A percentile compares a stretch with the other conserved stretches of the same genome.
These are phyloP conservation scores for Saksenaea vasiformis DNA, from an alignment of 371 early-diverging fungal species.

Conservation along the genomic window DNA sequence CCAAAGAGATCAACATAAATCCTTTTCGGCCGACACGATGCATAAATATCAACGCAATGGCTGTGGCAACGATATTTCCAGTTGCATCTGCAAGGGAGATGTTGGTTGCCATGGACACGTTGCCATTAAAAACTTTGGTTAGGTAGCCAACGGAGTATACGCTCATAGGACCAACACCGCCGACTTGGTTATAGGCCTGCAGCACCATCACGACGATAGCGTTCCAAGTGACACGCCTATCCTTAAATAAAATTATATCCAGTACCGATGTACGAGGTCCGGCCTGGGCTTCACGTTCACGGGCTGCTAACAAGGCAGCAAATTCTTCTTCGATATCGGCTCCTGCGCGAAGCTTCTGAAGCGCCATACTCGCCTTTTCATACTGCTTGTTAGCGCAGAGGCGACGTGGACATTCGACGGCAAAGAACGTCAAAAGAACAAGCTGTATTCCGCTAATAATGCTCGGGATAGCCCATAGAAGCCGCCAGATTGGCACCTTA, in stretches of 20 bases:
- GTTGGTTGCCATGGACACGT: constrained; percentile 34
- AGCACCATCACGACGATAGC: constrained; percentile 45
- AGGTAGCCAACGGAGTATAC: constrained; percentile 47
- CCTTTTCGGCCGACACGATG: constrained; percentile 47
- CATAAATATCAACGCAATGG: constrained; percentile 38
- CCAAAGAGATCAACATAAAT: constrained; percentile 43
- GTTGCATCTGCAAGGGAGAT: constrained; percentile 43
- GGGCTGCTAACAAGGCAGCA: constrained; percentile 30
- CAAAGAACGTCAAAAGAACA: constrained; percentile 56
- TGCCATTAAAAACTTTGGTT: constrained; percentile 28
- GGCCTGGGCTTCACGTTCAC: constrained; percentile 37
- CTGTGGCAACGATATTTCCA: constrained; percentile 38
- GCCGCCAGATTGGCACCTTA: constrained; percentile 65
- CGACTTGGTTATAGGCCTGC: constrained; percentile 51
- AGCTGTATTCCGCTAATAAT: constrained; percentile 70
- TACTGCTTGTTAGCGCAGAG: constrained; percentile 53
- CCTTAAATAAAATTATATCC: constrained; percentile 41
- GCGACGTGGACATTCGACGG: constrained; percentile 82
- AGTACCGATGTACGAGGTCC: constrained; percentile 33
- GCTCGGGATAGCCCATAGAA: constrained; percentile 60
- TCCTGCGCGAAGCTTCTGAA: constrained; percentile 62
- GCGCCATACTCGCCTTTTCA: constrained; percentile 55
- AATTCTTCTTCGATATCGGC: constrained; percentile 47
- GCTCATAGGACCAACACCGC: constrained; percentile 53
- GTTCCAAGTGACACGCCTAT: constrained; percentile 34